Evolutionary conservation across 495 filamentous ascomycete species (phyloP), one percentile per base, ranked within the genome.

Genomic region (Amniculicola lignicola): DNA sequence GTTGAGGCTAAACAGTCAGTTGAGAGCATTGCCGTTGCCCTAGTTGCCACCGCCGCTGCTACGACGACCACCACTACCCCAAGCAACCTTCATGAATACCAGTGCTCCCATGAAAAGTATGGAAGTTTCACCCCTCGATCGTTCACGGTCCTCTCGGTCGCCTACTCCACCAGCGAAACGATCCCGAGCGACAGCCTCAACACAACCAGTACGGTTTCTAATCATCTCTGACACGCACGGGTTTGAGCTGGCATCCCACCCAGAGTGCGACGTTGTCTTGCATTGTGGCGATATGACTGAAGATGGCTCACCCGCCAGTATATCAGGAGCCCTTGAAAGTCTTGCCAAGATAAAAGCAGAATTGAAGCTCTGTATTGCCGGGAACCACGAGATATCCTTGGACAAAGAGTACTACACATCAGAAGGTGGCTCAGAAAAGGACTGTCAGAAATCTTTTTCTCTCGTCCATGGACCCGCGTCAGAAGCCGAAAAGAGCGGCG

Each of bases 281-380:
- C 56, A 64, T 22, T 60, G 61, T 25, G 56, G 61, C n/a, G 61
- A 64, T 22, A 22, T 64, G n/a, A 64, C 61, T 18, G 45, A 60
- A 25, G 51, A 51, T 38, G 56, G 56, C 12, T 47, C 43, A 6
- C 56, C 40, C 0, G 24, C n/a, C 0, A 46, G 36, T 21, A 39
- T 55, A 12, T 33, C 35, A 12, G 16, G 16, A 4, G 56, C 45
- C 3, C 29, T 60, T 12, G 19, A 46, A 31, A 27, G 9, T 1
- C 10, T 64, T 12, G 41, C 22, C 1, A 42, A 57, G 16, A 35
- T 44, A 2, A 38, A 41, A 7, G 51, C 57, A 11, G 57, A 61
- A 29, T 48, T 64, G 2, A 45, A 48, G 41, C 57, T 64, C 12
- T 25, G 27, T 14, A 61, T 64, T n/a, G 57, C 62, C 16, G 57